phyloP scores from a whole-genome alignment of 768 basidiomycete species.

The Panus rudis region DNA sequence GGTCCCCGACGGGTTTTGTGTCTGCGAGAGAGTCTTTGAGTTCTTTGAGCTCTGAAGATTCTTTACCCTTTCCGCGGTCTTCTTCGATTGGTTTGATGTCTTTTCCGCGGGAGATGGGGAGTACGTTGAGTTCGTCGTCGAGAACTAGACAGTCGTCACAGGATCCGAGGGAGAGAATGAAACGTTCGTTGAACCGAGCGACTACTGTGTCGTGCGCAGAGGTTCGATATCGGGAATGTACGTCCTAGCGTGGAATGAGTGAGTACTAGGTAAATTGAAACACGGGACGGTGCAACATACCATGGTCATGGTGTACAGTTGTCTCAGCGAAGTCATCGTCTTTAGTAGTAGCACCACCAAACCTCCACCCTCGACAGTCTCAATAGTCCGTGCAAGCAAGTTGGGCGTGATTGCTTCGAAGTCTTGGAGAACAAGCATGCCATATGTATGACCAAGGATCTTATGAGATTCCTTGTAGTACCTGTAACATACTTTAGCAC shows the following conservation, averaged over 20 bases:
- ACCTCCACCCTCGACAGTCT: constrained; percentile 96
- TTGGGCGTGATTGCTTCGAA: constrained; percentile 99
- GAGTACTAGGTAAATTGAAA: neutral
- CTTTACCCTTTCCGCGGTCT: constrained; percentile 40
- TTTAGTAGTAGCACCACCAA: constrained; percentile 84
- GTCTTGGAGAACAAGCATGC: constrained; percentile 95
- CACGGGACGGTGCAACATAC: constrained; percentile 22
- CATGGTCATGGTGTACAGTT: constrained; percentile 91
- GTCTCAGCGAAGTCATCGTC: constrained; percentile 89
- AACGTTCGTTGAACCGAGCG: constrained; percentile 98
- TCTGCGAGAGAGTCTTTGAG: constrained; percentile 75
- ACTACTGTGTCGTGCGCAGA: constrained; percentile 81
- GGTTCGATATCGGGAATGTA: constrained; percentile 91
- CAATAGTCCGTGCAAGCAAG: constrained; percentile 90
- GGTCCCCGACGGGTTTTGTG: constrained; percentile 80
- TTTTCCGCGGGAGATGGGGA: constrained; percentile 93
- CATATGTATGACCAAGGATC: constrained; percentile 95
- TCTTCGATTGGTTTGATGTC: constrained; percentile 70
- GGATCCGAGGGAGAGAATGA: constrained; percentile 93
- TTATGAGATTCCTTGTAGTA: constrained; percentile 98
- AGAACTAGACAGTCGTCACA: constrained; percentile 90
- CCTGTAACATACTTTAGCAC: constrained; percentile 19
- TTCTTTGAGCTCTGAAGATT: constrained; percentile 62
- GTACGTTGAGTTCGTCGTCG: constrained; percentile 96
- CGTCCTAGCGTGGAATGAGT: constrained; percentile 54